Percentiles rank a stretch among this genome's conserved stretches.
These are phyloP conservation scores for Pseudogymnoascus sp. DNA, from an alignment of 2,329 filamentous ascomycete genomes.

Conservation along the genomic window DNA sequence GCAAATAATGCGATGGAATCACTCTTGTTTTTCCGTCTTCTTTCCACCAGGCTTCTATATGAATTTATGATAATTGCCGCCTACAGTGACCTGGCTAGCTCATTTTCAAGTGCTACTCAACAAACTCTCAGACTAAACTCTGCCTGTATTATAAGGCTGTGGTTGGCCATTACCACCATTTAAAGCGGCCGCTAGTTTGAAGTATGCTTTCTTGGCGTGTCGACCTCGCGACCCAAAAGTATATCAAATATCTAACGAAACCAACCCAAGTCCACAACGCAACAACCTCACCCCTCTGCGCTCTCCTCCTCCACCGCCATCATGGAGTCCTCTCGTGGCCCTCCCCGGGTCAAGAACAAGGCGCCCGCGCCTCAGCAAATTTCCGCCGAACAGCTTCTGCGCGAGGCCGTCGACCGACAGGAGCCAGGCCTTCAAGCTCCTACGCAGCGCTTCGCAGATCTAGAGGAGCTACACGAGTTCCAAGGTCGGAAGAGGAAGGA, in stretches of 20 bases:
- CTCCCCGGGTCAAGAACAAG: constrained; percentile 98
- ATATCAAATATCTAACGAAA: constrained; percentile 5
- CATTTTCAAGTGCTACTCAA: not conserved
- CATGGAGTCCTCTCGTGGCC: constrained; percentile 88
- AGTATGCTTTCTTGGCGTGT: constrained; percentile 5
- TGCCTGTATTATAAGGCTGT: not conserved
- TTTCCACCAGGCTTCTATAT: not conserved
- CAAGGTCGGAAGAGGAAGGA: constrained; percentile 93
- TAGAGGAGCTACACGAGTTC: constrained; percentile 96
- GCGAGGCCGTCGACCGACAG: constrained; percentile 94
- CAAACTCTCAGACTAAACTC: not conserved
- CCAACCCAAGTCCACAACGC: not conserved
- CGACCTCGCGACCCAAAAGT: constrained; percentile 1
- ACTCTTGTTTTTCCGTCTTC: not conserved
- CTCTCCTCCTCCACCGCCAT: constrained; percentile 24
- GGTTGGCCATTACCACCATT: not conserved
- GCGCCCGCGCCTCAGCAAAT: constrained; percentile 84
- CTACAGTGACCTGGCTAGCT: not conserved
- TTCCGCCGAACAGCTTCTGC: constrained; percentile 91
- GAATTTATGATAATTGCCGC: not conserved
- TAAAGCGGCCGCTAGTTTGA: not conserved
- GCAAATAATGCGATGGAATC: not conserved
- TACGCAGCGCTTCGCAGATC: constrained; percentile 87
- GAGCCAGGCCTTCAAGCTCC: constrained; percentile 82
- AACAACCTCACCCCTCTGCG: not conserved